These are phyloP conservation scores for Tricholoma terreum DNA, from an alignment of 768 basidiomycete genomes.

Conservation along the genomic window DNA sequence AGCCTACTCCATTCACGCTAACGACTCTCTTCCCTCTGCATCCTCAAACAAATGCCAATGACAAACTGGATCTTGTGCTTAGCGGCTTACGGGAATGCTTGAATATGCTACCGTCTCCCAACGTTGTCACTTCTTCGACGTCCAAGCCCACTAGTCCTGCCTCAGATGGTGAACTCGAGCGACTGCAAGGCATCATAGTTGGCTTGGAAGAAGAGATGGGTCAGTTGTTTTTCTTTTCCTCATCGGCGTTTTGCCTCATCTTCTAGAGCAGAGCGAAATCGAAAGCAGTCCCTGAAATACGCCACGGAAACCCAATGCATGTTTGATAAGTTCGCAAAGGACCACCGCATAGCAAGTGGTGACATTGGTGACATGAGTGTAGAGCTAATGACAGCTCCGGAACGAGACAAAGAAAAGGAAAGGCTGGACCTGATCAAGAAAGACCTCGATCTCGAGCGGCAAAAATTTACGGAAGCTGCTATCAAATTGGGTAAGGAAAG, in stretches of 20 bases:
- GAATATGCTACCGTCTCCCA: constrained; percentile 25
- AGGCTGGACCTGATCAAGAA: constrained; percentile 48
- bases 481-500: constrained; percentile 63
- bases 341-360: constrained; percentile 34
- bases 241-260: constrained; percentile 1
- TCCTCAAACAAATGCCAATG: constrained; percentile 46
- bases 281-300: constrained; percentile 39
- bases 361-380: constrained; percentile 44
- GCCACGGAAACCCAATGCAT: constrained; percentile 48
- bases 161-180: constrained; percentile 43
- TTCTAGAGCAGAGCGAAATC: constrained; percentile 10
- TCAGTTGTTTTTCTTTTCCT: constrained; percentile 23
- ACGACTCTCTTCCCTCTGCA: constrained; percentile 53
- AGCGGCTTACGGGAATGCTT: constrained; percentile 37
- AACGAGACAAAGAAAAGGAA: constrained; percentile 51
- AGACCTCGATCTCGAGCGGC: constrained; percentile 64
- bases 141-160: constrained; percentile 16
- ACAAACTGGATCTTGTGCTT: constrained; percentile 45
- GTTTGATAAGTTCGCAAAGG: constrained; percentile 51
- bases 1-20: constrained; percentile 46
- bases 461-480: constrained; percentile 61
- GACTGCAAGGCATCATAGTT: constrained; percentile 48
- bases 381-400: constrained; percentile 52
- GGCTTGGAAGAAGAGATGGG: constrained; percentile 58
- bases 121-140: constrained; percentile 15